Conservation (phyloP, 768 basidiomycete genomes). For the Auricularia cornea region DNA sequence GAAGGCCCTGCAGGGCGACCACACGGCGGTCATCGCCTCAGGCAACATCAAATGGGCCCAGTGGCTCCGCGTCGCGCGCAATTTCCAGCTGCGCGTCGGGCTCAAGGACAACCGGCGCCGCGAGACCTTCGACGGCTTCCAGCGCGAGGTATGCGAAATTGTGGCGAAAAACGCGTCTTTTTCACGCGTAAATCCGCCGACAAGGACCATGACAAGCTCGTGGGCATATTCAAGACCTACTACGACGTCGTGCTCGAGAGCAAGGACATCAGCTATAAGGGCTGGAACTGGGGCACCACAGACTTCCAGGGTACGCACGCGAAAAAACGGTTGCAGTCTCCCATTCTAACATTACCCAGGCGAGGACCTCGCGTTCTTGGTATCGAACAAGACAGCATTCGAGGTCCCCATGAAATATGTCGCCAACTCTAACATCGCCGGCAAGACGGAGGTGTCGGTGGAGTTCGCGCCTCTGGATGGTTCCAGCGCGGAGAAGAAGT, state of each 20-base stretch:
- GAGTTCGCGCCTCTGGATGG: slow-evolving; percentile 61
- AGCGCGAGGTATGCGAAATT: slow-evolving; percentile 67
- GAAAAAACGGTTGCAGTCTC: not conserved
- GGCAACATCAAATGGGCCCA: slow-evolving; percentile 80
- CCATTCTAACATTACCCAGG: slow-evolving; percentile 38
- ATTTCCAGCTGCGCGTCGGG: slow-evolving; percentile 82
- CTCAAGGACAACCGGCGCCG: slow-evolving; percentile 60
- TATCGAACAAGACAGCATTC: slow-evolving; percentile 82
- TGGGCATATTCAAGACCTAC: slow-evolving; percentile 72
- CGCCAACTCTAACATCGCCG: slow-evolving; percentile 95
- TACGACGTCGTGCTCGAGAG: slow-evolving; percentile 80
- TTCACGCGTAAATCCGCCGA: slow-evolving; percentile 1
- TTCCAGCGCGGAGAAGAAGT: slow-evolving; percentile 38
- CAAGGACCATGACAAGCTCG: slow-evolving; percentile 87
- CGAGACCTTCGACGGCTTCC: slow-evolving; percentile 91
- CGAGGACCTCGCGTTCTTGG: slow-evolving; percentile 83
- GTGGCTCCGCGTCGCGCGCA: slow-evolving; percentile 87
- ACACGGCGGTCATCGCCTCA: slow-evolving; percentile 53
- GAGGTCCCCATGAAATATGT: slow-evolving; percentile 81
- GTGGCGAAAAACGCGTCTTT: not conserved
- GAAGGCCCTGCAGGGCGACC: slow-evolving; percentile 56
- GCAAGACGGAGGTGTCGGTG: slow-evolving; percentile 97
- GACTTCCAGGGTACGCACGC: slow-evolving; percentile 74
- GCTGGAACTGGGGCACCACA: slow-evolving; percentile 98
- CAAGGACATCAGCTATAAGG: slow-evolving; percentile 81